Base-by-base conservation (phyloP, 1,139 yeast species). In the Suhomyces bokatorum region DNA sequence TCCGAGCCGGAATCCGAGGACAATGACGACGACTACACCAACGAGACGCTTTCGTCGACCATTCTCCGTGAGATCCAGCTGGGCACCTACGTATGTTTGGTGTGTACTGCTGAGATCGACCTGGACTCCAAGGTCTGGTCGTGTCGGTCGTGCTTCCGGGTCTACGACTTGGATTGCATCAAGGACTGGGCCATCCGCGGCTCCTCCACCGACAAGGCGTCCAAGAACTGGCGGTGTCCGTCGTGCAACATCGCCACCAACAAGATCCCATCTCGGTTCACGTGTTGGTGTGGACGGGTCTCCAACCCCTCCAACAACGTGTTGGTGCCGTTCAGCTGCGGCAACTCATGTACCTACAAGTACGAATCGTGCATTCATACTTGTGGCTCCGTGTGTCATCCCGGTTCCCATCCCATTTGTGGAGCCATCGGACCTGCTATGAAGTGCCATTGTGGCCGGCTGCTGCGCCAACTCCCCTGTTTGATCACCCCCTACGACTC, bases 261-360 rank as follows among this genome's bases (percentile, higher is more conserved):
- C 13, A 71, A 69, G 47, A 69, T 83, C 4, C 95, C 95, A 0
- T 64, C 69, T 30, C 71, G 73, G 39, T 85, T 86, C 61, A 80
- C 86, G 1, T 90, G 98, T 60, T 90, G 98, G 98, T 90, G 97
- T 70, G 91, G 93, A 2, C 85, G 87, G 56, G 78, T 77, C 3
- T 68, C 78, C 15, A 80, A 87, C 52, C 97, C 97, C 0, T 70
- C 65, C 14, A 67, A 74, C 4, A 83, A 85, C 54, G 69, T 76
- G 12, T 65, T 83, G 44, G 68, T 79, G 48, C 97, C 97, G 0
- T 95, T 90, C 55, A 84, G 95, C 46, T 91, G 98, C 72, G 97
- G 97, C 6, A 90, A 86, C 62, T 75, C 89, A 0, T 90, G 97
- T 67, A 77, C 77, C 43, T 68, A 69, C 16, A 68, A 72, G 42